Conservation (phyloP, 129 eudicot species). For the Saposhnikovia divaricata region DNA sequence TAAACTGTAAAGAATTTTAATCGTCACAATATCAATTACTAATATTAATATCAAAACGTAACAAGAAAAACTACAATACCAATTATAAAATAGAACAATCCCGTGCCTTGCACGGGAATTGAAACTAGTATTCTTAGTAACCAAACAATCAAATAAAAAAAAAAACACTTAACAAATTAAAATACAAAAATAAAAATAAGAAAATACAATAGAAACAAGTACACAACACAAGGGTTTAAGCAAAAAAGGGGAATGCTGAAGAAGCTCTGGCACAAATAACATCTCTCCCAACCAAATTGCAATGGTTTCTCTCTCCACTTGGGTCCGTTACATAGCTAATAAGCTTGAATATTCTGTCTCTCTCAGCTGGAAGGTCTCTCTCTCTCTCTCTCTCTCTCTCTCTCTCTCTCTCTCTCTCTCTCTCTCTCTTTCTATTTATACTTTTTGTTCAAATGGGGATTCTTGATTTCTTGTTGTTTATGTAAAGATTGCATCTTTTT, state of each 20-base stretch:
- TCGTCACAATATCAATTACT: no score
- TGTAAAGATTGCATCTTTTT: neutral
- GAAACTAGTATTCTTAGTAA: neutral
- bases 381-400: neutral
- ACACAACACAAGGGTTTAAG: slow-evolving; percentile 12
- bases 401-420: neutral
- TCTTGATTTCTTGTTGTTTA: neutral
- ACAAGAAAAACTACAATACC: no score
- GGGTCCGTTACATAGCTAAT: slow-evolving; percentile 51
- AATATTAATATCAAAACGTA: no score
- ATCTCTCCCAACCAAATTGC: slow-evolving; percentile 7
- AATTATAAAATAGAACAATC: no score
- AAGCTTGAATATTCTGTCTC: slow-evolving; percentile 53
- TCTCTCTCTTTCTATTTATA: neutral
- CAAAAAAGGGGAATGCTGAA: slow-evolving; percentile 8
- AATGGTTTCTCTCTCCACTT: slow-evolving; percentile 51
- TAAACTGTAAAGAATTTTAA: no score
- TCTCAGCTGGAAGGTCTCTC: slow-evolving; percentile 36
- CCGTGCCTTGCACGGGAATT: no score
- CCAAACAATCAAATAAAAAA: neutral
- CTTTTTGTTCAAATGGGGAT: neutral
- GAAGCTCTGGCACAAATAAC: slow-evolving; percentile 12
- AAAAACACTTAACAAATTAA: no score
- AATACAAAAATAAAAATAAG: neutral
- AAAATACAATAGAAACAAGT: neutral